phyloP scores from a whole-genome alignment of 1,284 basidiomycete genomes.

The Cystobasidium pallidum region DNA sequence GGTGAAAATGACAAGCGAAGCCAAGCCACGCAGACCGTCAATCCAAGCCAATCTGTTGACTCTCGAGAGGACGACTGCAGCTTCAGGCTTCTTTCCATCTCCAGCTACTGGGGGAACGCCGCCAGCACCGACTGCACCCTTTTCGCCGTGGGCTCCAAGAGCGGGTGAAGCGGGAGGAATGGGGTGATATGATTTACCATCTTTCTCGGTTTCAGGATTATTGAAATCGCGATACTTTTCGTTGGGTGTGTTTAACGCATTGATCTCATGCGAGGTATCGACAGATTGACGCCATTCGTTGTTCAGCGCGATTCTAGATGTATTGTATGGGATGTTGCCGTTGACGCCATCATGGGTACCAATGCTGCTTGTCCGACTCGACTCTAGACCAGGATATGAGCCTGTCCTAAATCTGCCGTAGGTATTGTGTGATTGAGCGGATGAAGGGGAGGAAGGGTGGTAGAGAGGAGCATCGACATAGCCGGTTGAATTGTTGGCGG shows the following conservation, averaged over 20 bases:
- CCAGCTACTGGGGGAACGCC: conserved; percentile 27
- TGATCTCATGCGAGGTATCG: conserved; percentile 52
- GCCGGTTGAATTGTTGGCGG: conserved; percentile 40
- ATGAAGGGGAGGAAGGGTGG: conserved; percentile 45
- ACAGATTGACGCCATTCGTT: conserved; percentile 54
- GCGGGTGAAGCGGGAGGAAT: conserved; percentile 53
- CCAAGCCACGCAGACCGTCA: conserved; percentile 57
- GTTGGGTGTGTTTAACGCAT: conserved; percentile 46
- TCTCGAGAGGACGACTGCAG: conserved; percentile 53
- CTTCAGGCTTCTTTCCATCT: conserved; percentile 47
- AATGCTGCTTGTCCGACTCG: conserved; percentile 55
- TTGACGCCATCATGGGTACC: conserved; percentile 51
- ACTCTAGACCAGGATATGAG: conserved; percentile 53
- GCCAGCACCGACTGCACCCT: conserved; percentile 24
- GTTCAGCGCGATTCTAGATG: conserved; percentile 55
- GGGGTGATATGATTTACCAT: conserved; percentile 44
- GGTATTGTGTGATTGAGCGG: conserved; percentile 44
- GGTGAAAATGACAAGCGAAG: conserved; percentile 57
- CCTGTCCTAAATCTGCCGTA: conserved; percentile 52
- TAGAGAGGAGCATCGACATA: conserved; percentile 46
- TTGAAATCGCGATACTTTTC: conserved; percentile 50
- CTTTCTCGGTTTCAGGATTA: conserved; percentile 46
- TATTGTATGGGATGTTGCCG: conserved; percentile 52
- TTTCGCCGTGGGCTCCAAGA: conserved; percentile 47
- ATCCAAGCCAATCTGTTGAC: conserved; percentile 57